Evolutionary conservation across 768 basidiomycete genomes (phyloP).

Genomic region (Termitomyces sp.): DNA sequence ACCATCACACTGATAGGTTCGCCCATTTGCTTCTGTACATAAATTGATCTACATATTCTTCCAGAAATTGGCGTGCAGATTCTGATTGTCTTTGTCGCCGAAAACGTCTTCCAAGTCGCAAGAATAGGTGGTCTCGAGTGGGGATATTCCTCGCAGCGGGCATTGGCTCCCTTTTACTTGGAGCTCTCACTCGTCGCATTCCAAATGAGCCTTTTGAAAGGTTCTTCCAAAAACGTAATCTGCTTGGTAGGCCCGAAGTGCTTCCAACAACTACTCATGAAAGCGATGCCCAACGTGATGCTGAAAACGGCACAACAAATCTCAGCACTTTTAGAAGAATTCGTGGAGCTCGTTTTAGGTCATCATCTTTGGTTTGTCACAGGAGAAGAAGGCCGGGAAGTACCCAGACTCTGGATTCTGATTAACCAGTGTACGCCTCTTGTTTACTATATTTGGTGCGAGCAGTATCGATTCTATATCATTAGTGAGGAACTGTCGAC

Average conservation of each 20-base stretch:
- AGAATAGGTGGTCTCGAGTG: slow-evolving; percentile 80
- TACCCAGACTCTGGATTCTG: too few species aligned
- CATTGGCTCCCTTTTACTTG: slow-evolving; percentile 82
- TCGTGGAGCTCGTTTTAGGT: too few species aligned
- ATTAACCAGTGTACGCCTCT: too few species aligned
- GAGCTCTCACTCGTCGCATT: slow-evolving; percentile 71
- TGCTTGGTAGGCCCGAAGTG: slow-evolving; percentile 61
- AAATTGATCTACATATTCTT: background rate
- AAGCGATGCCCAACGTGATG: too few species aligned
- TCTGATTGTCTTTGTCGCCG: slow-evolving; percentile 86
- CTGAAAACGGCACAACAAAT: too few species aligned
- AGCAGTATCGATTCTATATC: too few species aligned
- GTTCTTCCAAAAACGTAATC: slow-evolving; percentile 38
- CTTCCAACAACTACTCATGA: too few species aligned
- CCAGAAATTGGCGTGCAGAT: slow-evolving; percentile 84
- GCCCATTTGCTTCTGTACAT: slow-evolving; percentile 23
- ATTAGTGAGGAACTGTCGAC: too few species aligned
- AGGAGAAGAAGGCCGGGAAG: too few species aligned
- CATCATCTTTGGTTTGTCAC: too few species aligned
- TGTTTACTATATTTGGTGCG: too few species aligned
- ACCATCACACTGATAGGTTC: slow-evolving; percentile 81
- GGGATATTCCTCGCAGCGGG: slow-evolving; percentile 93
- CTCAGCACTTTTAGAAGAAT: too few species aligned
- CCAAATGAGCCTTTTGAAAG: slow-evolving; percentile 78
- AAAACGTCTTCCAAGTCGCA: slow-evolving; percentile 87